Evolutionary conservation across 2,329 filamentous ascomycete genomes (phyloP).

Genomic region (Ceratocystis ficicola): DNA sequence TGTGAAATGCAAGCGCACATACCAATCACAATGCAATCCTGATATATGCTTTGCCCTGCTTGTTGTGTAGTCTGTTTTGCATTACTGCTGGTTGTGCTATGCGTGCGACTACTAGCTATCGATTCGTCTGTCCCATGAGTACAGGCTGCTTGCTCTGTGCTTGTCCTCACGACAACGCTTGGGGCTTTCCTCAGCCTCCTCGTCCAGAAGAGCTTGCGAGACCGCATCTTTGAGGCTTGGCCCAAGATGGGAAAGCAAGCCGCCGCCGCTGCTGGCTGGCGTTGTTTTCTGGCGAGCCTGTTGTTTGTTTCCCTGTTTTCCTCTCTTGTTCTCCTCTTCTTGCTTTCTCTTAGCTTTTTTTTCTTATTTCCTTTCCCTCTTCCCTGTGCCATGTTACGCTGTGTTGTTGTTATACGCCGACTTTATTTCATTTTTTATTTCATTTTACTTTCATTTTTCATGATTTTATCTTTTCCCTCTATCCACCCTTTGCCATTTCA

Average conservation of each 20-base stretch:
- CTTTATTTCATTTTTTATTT: neutral
- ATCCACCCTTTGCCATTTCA: constrained; percentile 7
- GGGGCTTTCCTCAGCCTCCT: no score
- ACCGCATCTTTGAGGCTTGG: neutral
- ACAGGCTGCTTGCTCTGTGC: no score
- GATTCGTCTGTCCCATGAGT: no score
- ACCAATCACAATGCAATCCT: neutral
- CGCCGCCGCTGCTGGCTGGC: neutral
- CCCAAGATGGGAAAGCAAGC: neutral
- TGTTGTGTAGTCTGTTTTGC: neutral
- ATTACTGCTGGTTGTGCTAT: neutral
- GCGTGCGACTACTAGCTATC: no score
- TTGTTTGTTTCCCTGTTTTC: neutral
- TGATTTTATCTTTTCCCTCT: constrained; percentile 7
- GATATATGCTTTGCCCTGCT: neutral
- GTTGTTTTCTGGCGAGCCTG: neutral
- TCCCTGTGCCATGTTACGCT: neutral
- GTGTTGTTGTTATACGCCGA: neutral
- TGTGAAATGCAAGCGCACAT: neutral
- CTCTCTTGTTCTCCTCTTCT: neutral
- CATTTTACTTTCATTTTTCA: neutral
- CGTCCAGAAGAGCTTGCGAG: no score
- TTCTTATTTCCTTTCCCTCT: neutral
- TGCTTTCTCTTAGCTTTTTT: neutral
- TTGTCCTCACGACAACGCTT: no score